Evolutionary conservation across 352 stramenopile species (phyloP).

Genomic region (Globisporangium paddicum): DNA sequence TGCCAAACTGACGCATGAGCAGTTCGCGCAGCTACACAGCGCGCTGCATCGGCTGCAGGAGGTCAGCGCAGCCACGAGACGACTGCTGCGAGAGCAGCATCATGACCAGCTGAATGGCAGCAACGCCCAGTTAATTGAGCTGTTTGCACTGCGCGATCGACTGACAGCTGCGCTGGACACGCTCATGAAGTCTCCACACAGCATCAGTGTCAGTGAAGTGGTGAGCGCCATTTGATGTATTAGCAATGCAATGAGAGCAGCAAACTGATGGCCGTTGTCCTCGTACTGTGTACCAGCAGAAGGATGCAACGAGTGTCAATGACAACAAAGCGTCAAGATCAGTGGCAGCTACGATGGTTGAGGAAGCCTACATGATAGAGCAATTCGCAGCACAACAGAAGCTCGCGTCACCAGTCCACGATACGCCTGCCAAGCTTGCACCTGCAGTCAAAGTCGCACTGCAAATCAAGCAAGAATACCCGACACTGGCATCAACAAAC

Average conservation of each 20-base stretch:
- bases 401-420: not conserved
- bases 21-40: constrained; percentile 7
- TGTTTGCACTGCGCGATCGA: not conserved
- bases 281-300: not conserved
- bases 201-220: not conserved
- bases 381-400: not conserved
- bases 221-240: not conserved
- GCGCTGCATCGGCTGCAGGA: constrained; percentile 20
- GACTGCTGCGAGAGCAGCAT: constrained; percentile 13
- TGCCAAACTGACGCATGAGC: not conserved
- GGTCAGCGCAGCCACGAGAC: constrained; percentile 19
- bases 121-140: not conserved
- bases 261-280: not conserved
- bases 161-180: not conserved
- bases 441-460: not conserved
- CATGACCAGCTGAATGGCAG: not conserved
- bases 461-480: not conserved
- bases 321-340: not conserved
- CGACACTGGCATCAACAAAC: not conserved
- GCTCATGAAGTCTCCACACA: not conserved
- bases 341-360: too few relatives aligned
- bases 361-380: not conserved
- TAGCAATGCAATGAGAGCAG: not conserved
- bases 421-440: not conserved
- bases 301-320: not conserved